Evolutionary conservation across 257 asterid species (phyloP), one percentile per base, ranked within the genome.

Genomic region (Lavandula angustifolia): DNA sequence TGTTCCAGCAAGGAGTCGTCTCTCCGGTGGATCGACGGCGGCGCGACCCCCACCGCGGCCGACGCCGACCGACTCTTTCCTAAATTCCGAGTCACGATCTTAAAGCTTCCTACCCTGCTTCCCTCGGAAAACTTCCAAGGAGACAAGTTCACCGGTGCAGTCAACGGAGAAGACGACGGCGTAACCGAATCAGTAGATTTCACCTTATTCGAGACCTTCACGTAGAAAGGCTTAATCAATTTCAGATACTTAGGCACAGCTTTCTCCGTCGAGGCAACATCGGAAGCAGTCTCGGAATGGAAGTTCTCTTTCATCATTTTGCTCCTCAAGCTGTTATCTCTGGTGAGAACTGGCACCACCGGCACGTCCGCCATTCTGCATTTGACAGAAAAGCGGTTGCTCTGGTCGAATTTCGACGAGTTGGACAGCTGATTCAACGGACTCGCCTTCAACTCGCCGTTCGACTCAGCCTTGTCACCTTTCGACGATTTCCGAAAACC

Each of bases 61-160:
- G 96, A 68, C 0, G 88, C 85, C 8, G 96, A 81, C 34, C 95
- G 74, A 48, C 91, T 89, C 67, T 84, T 88, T 6, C 77, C 94
- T 3, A 87, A 63, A 53, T 76, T 85, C 66, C 84, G 84, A 7
- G 81, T 56, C 49, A 74, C 87, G n/a, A 79, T 82, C 17, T 78
- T 79, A 22, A 92, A 76, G 62, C 88, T 85, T 7, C 86, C 83
- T 0, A 73, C 74, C 14, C 89, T 70, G 42, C 80, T 69, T 7
- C 78, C 77, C 62, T 82, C 88, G 38, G 84, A 68, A 8, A 76
- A 47, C 51, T 69, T 87, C 51, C 84, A 67, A 27, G 89, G 83
- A 3, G 85, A 79, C 34, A 73, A 49, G 47, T 44, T 68, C 13
- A 71, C 55, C 64, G 84, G 67, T 42, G 75, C 80, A 9, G 78